Percentiles rank a stretch among this genome's conserved stretches.
Evolutionary conservation across 1,139 yeast species (phyloP).

Genomic region (Meyerozyma guilliermondii): DNA sequence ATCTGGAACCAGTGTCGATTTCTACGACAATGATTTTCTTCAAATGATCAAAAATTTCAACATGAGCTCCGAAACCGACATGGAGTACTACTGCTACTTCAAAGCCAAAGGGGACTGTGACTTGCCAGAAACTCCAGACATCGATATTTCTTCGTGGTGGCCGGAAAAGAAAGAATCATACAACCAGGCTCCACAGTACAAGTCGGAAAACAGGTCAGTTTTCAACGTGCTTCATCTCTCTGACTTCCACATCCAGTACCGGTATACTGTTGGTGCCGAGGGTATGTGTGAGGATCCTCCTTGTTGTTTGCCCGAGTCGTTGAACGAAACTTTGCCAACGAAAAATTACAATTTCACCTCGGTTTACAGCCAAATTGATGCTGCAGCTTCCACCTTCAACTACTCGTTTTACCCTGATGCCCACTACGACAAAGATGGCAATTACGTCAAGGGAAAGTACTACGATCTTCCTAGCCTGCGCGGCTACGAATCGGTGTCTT

Average conservation of each 20-base stretch:
- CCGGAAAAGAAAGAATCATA: constrained; percentile 8
- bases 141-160: constrained; percentile 9
- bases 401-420: constrained; percentile 33
- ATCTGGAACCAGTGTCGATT: constrained; percentile 26
- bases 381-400: neutral
- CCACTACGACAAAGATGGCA: constrained; percentile 29
- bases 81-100: constrained; percentile 12
- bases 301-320: constrained; percentile 37
- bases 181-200: constrained; percentile 8
- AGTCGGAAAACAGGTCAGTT: constrained; percentile 13
- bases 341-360: constrained; percentile 29
- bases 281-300: constrained; percentile 50
- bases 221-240: constrained; percentile 64
- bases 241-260: constrained; percentile 58
- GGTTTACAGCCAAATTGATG: constrained; percentile 14
- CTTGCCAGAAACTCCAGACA: constrained; percentile 7
- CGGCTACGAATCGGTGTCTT: constrained; percentile 36
- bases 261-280: constrained; percentile 55
- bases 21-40: constrained; percentile 37
- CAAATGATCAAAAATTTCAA: constrained; percentile 33
- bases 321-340: constrained; percentile 25
- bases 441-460: constrained; percentile 36
- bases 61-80: constrained; percentile 22
- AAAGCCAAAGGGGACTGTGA: constrained; percentile 9
- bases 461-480: constrained; percentile 31